Evolutionary conservation across 225 moss, liverwort and hornwort species (phyloP), one percentile per base, ranked within the genome.

Genomic region (Neckera pumila): DNA sequence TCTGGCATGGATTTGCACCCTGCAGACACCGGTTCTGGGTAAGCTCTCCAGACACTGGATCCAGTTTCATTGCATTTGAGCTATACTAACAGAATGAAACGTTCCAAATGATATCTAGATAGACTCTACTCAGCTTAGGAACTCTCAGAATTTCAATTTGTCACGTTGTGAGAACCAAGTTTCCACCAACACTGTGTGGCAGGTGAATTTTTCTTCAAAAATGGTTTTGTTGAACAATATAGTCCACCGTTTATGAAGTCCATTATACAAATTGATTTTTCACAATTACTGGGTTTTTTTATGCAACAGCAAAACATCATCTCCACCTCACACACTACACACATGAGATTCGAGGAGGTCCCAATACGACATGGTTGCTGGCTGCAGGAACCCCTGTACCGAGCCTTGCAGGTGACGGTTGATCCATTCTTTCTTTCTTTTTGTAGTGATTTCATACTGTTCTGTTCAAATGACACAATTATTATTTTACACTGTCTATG

Each of bases 291-390:
- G 21, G 8, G 13, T 49, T 59, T 25, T 47, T 21, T 22, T 10
- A 76, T 75, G 28, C 19, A 22, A 45, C 86, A 76, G 85, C 64
- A 12, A 36, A 1, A 36, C 0, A 59, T 8, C 20, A 33, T 14
- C 76, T 81, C 15, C 13, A 81, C 34, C 26, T 86, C 27, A 61
- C 60, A 4, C 22, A 82, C 33, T 91, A 81, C 84, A 70, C 88
- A 11, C 84, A 90, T 16, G 93, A 93, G 90, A 82, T 40, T 26
- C 91, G 88, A 22, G 91, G 81, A 7, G 86, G 88, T 0, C 49
- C 86, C 47, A 53, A 90, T n/a, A 6, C 4, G 6, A 82, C 91
- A 19, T 25, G 87, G 7, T 59, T 88, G 31, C 26, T 61, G 6
- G 89, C 90, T 40, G 91, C 89, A 28, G 90, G 90, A 65, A 87